A percentile compares a stretch with the other conserved stretches of the same genome.
Conservation (phyloP, 73 alveolate genomes). For the Tetrahymena thermophila region DNA sequence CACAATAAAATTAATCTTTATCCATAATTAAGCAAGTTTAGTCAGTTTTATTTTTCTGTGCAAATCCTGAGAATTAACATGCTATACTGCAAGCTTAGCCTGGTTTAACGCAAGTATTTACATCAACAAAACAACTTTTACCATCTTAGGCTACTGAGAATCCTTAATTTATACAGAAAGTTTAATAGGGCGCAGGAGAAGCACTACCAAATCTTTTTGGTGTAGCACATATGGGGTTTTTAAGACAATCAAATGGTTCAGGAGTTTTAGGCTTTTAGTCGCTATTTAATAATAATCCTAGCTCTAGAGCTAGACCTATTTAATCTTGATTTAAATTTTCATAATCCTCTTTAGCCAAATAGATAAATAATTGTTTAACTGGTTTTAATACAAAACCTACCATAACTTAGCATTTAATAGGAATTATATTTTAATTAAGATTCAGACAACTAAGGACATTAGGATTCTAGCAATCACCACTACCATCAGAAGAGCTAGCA, state of each 20-base stretch:
- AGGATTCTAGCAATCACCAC: not conserved
- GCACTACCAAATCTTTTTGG: not conserved
- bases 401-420: not conserved
- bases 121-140: not conserved
- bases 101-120: not conserved
- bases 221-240: not conserved
- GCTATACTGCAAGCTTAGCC: not conserved
- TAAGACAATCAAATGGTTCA: not conserved
- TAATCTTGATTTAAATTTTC: not conserved
- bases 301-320: not conserved
- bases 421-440: not conserved
- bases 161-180: not conserved
- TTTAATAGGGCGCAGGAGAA: not conserved
- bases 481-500: not conserved
- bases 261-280: not conserved
- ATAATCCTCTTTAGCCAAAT: not conserved
- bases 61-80: not conserved
- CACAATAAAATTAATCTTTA: not conserved
- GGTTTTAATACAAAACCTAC: not conserved
- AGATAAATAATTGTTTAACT: not conserved
- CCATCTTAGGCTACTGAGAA: not conserved
- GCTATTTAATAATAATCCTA: not conserved
- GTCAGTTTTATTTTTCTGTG: not conserved
- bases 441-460: not conserved
- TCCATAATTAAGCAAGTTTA: not conserved